Evolutionary conservation across 2,329 filamentous ascomycete species (phyloP), one percentile per base, ranked within the genome.

Genomic region (Berkeleyomyces rouxiae): DNA sequence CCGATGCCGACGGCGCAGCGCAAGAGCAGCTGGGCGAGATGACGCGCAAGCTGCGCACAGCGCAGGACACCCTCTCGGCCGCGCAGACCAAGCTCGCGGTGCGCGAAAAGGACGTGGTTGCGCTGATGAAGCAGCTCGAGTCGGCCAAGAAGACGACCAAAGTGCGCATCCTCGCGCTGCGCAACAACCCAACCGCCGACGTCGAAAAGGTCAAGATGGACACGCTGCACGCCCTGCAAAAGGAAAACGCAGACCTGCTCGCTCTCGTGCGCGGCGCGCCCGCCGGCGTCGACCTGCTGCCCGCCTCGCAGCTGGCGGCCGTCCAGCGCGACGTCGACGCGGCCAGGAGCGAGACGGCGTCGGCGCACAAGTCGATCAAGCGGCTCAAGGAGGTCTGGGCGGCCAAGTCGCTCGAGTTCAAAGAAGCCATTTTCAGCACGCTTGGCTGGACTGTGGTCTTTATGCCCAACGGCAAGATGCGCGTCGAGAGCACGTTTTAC

Each of bases 401-500:
- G 0, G 82, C 87, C 67, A 99, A 97, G 72, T 90, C 88, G 0
- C 84, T 87, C 68, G 93, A 99, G 74, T 97, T 99, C 76, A 89
- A 95, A 59, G 90, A 97, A 74, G 90, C 91, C 40, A 91, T 99
- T 64, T 91, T 91, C 66, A 90, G 85, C 23, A 86, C 96, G 0
- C 80, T 99, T 0, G 93, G 93, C 0, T 99, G 91, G 87, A 92
- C 92, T 61, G 83, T 97, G 10, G 90, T 93, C 40, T 97, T 99
- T 72, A 86, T 96, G 71, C 90, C 91, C n/a, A 96, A 96, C 72
- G 93, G 93, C 49, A 92, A 95, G 69, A 95, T 96, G 74, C 86
- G 90, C 40, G 89, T 96, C 31, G 95, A 92, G 62, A 87, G 82
- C 65, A 87, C 92, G 67, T 95, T 92, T 70, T 88, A 87, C 70